Conservation (phyloP, 2,329 filamentous ascomycete genomes). For the Sporothrix schenckii region DNA sequence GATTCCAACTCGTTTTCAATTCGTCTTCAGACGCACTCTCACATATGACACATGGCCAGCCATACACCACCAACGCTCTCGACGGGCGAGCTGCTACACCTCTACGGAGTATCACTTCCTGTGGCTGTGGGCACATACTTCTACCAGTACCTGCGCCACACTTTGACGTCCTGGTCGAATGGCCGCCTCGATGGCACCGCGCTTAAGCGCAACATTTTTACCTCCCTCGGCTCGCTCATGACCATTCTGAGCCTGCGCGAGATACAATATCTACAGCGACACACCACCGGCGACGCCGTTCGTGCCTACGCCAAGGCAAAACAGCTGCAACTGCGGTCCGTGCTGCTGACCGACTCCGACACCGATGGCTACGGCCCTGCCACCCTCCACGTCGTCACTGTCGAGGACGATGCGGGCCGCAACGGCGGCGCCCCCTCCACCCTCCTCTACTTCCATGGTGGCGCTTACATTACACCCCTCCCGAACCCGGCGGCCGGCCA, state of each 20-base stretch:
- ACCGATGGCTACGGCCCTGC: conserved; percentile 28
- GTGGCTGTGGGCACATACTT: conserved; percentile 5
- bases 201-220: conserved; percentile 19
- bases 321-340: conserved; percentile 29
- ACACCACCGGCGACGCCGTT: conserved; percentile 34
- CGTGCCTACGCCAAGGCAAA: conserved; percentile 30
- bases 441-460: conserved; percentile 36
- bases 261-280: conserved; percentile 27
- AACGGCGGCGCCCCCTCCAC: conserved; percentile 24
- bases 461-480: conserved; percentile 31
- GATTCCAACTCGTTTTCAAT: too few relatives aligned
- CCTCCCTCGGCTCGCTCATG: conserved; percentile 2
- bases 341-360: conserved; percentile 26
- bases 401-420: not conserved
- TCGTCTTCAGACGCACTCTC: not conserved
- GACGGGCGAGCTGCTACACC: conserved; percentile 18
- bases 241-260: conserved; percentile 26
- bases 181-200: conserved; percentile 23
- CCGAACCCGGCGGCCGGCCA: conserved; percentile 28
- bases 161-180: not conserved
- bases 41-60: conserved; percentile 25
- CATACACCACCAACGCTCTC: conserved; percentile 23
- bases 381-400: conserved; percentile 6
- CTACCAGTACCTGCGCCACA: conserved; percentile 13
- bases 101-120: conserved; percentile 17